phyloP scores from a whole-genome alignment of 176 grass and related monocot genomes.

The Ampelocalamus luodianensis region DNA sequence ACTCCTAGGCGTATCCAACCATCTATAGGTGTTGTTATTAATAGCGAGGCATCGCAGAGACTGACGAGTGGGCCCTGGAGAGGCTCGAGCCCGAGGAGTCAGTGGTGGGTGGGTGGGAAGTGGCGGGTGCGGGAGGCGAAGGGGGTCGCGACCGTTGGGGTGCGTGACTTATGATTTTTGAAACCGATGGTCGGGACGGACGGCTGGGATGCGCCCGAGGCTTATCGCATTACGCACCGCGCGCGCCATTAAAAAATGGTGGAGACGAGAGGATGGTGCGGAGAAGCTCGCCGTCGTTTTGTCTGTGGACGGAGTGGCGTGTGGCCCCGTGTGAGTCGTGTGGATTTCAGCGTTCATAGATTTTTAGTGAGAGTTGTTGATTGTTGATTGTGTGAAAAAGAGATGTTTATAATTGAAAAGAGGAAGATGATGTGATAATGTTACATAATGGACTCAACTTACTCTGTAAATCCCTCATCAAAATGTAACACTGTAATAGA shows the following conservation, averaged over 20 bases:
- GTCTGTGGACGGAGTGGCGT: not conserved
- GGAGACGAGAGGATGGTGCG: not conserved
- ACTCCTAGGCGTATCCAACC: not conserved
- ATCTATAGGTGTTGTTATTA: not conserved
- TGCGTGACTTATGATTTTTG: not conserved
- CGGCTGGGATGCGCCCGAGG: conserved; percentile 18
- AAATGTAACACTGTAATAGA: too few species aligned
- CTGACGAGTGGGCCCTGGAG: not conserved
- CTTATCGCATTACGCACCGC: conserved; percentile 14
- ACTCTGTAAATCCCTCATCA: too few species aligned
- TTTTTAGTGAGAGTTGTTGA: too few species aligned
- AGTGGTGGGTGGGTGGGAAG: not conserved
- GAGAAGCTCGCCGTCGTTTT: not conserved
- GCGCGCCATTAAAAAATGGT: not conserved
- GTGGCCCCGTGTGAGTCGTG: not conserved
- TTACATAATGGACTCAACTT: too few species aligned
- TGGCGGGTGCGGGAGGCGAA: not conserved
- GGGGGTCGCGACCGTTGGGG: conserved; percentile 38
- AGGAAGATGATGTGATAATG: too few species aligned
- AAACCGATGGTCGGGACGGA: conserved; percentile 9
- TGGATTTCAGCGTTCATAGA: too few species aligned
- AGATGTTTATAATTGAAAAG: too few species aligned
- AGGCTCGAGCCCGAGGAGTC: not conserved
- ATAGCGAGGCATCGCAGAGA: not conserved
- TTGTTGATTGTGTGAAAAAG: too few species aligned